Percentiles rank a stretch among this genome's conserved stretches.
phyloP scores from a whole-genome alignment of 805 yeast genomes.

The Wickerhamiella parazyma region DNA sequence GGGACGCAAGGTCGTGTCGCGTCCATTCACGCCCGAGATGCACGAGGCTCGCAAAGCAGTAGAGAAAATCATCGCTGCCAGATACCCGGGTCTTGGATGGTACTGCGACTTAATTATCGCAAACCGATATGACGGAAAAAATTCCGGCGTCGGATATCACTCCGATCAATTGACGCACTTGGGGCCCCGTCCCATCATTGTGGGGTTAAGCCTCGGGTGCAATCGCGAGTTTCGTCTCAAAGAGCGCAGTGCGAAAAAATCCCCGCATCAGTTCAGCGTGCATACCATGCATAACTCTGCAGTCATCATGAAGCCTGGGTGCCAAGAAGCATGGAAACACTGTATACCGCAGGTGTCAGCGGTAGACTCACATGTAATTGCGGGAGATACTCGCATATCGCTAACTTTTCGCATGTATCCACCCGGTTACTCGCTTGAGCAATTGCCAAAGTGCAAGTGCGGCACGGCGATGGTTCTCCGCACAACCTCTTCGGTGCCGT shows the following conservation, averaged over 20 bases:
- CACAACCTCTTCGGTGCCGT: slow-evolving; percentile 36
- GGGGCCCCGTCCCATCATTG: slow-evolving; percentile 60
- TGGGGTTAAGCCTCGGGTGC: slow-evolving; percentile 55
- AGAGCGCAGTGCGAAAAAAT: slow-evolving; percentile 19
- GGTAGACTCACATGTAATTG: slow-evolving; percentile 34
- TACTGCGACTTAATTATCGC: slow-evolving; percentile 39
- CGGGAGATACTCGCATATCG: slow-evolving; percentile 43
- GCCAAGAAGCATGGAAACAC: slow-evolving; percentile 66
- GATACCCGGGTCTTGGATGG: slow-evolving; percentile 31
- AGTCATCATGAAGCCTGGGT: slow-evolving; percentile 62
- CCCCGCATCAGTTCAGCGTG: slow-evolving; percentile 32
- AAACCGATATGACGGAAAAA: slow-evolving; percentile 39
- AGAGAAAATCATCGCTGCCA: slow-evolving; percentile 31
- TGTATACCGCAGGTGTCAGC: slow-evolving; percentile 35
- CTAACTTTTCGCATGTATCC: slow-evolving; percentile 51
- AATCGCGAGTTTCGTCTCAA: slow-evolving; percentile 53
- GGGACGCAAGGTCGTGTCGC: slow-evolving; percentile 28
- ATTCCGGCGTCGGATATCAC: slow-evolving; percentile 55
- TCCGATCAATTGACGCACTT: slow-evolving; percentile 58
- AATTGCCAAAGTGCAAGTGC: slow-evolving; percentile 32
- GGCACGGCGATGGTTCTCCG: slow-evolving; percentile 39
- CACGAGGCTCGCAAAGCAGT: slow-evolving; percentile 29
- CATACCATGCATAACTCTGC: slow-evolving; percentile 61
- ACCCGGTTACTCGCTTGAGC: slow-evolving; percentile 27
- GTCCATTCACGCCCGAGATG: slow-evolving; percentile 31